These are phyloP conservation scores for Aspergillus incahuasiensis DNA, from an alignment of 495 filamentous ascomycete genomes.

Conservation along the genomic window DNA sequence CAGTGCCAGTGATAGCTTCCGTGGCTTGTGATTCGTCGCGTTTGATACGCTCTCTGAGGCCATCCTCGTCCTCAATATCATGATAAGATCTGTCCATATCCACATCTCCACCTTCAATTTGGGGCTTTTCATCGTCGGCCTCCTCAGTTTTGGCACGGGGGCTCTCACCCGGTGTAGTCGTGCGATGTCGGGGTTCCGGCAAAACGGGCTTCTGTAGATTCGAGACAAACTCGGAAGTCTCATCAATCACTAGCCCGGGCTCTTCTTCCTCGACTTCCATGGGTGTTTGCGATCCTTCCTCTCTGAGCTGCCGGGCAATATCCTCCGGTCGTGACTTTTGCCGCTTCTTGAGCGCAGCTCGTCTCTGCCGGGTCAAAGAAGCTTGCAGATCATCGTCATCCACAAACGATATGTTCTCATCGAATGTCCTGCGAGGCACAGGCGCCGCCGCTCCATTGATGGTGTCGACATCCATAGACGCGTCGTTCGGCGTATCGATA, in stretches of 20 bases:
- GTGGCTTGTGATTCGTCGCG: slow-evolving; percentile 43
- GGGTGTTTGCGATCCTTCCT: slow-evolving; percentile 60
- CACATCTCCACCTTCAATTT: slow-evolving; percentile 51
- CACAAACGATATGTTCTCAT: slow-evolving; percentile 64
- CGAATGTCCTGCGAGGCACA: slow-evolving; percentile 54
- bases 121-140: slow-evolving; percentile 43
- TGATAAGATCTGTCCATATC: slow-evolving; percentile 59
- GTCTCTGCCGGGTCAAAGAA: slow-evolving; percentile 72
- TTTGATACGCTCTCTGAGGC: slow-evolving; percentile 43
- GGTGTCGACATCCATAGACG: slow-evolving; percentile 75
- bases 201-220: slow-evolving; percentile 66
- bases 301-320: slow-evolving; percentile 72
- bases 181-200: slow-evolving; percentile 54
- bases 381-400: slow-evolving; percentile 94
- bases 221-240: slow-evolving; percentile 91
- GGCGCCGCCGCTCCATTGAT: slow-evolving; percentile 32
- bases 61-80: slow-evolving; percentile 54
- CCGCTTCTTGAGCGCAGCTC: slow-evolving; percentile 81
- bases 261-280: slow-evolving; percentile 54
- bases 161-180: slow-evolving; percentile 33
- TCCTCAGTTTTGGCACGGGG: slow-evolving; percentile 47
- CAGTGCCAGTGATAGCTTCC: slow-evolving; percentile 60
- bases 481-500: slow-evolving; percentile 36
- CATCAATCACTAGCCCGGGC: slow-evolving; percentile 81
- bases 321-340: slow-evolving; percentile 81